Evolutionary conservation across 495 filamentous ascomycete genomes (phyloP), one percentile per base, ranked within the genome.

Genomic region (Lindgomyces ingoldianus): DNA sequence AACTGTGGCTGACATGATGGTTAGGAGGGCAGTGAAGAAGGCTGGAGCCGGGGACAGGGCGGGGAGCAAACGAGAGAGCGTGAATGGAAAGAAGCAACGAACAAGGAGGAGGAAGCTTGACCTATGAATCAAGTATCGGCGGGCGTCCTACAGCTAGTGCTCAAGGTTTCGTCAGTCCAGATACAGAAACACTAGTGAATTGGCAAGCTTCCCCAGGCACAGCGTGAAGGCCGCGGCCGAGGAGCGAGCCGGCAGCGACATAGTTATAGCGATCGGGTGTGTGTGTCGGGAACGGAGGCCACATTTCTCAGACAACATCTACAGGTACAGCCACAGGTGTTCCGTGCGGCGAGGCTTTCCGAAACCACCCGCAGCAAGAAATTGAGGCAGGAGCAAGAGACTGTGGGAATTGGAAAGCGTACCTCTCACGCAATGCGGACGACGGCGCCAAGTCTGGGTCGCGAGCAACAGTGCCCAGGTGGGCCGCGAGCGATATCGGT

Each of bases 1-100:
- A 39, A 57, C 16, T 10, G 33, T 46, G 30, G 57, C 52, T 61
- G 64, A 67, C 64, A 66, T 66, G 46, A 44, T 24, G 14, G 60
- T 64, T 64, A 64, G 60, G 30, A 19, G 29, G 3, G 16, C 22
- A 25, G 18, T 60, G 46, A 60, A 50, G 44, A 27, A n/a, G 14
- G 25, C 22, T 24, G 33, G 22, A 46, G 29, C 3, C 3, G n/a
- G 47, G 26, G 47, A 47, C 29, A 11, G 27, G 22, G 42, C 3
- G 18, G 21, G 50, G 25, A n/a, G 41, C 19, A 24, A 46, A 36
- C 25, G 60, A 36, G 56, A 18, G 14, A 42, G 9, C 24, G 57
- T 48, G 25, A 29, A 18, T 19, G 30, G 29, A 27, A 27, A 22
- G 21, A 60, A 36, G 18, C 8, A 30, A 30, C 27, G 26, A 19